Evolutionary conservation across 1,139 yeast species (phyloP).

Genomic region (Saccharomycopsis crataegensis): DNA sequence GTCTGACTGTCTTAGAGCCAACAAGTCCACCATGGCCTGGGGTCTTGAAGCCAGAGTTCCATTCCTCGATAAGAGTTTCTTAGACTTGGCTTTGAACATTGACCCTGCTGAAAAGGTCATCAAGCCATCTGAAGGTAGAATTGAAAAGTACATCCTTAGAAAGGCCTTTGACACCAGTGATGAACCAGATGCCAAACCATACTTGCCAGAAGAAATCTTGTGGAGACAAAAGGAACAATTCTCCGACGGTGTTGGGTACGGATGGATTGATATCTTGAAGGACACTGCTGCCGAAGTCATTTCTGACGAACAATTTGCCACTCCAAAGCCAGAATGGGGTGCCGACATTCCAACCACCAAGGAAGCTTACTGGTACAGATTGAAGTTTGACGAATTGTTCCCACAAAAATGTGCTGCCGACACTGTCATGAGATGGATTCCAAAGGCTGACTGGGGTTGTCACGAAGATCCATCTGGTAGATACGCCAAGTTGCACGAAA

Average conservation of each 20-base stretch:
- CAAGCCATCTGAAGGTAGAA: conserved; percentile 55
- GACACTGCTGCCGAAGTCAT: conserved; percentile 87
- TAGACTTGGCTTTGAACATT: conserved; percentile 90
- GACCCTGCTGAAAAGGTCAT: conserved; percentile 89
- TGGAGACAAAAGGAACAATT: conserved; percentile 99
- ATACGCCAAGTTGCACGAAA: conserved; percentile 82
- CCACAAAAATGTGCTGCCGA: conserved; percentile 86
- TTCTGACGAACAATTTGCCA: conserved; percentile 80
- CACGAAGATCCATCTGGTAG: conserved; percentile 98
- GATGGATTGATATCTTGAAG: conserved; percentile 97
- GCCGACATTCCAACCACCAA: conserved; percentile 89
- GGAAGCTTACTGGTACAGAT: conserved; percentile 99
- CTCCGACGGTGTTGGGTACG: conserved; percentile 98
- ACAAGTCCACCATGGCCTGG: conserved; percentile 99
- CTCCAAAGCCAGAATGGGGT: conserved; percentile 96
- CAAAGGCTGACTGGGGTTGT: conserved; percentile 99
- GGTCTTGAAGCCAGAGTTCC: conserved; percentile 99
- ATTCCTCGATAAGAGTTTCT: conserved; percentile 88
- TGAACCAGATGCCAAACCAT: conserved; percentile 62
- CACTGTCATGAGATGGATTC: conserved; percentile 99
- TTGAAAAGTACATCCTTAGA: conserved; percentile 92
- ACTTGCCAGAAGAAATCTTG: conserved; percentile 90
- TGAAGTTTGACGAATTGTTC: conserved; percentile 90
- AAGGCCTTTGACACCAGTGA: conserved; percentile 92
- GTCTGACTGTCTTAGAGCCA: conserved; percentile 97